Evolutionary conservation across 2,329 filamentous ascomycete genomes (phyloP), one percentile per base, ranked within the genome.

Genomic region (Pseudopyrenochaeta lycopersici): DNA sequence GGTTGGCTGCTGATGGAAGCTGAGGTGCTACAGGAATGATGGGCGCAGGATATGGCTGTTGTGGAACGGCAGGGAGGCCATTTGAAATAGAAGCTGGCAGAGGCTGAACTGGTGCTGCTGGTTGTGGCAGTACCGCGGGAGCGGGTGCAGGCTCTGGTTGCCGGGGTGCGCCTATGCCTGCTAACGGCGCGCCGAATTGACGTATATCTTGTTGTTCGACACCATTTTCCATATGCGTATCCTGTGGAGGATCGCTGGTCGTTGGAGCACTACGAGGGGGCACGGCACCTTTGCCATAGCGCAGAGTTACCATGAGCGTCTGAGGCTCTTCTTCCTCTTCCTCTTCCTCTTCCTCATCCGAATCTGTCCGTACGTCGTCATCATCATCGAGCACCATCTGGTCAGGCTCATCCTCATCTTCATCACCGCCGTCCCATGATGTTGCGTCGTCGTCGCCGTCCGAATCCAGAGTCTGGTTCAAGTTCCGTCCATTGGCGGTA

Each of bases 241-340:
- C 41, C n/a, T 39, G 41, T 12, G 15, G 38, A 42, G 31, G 1
- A 9, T 4, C 27, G 12, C 38, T 40, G 2, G 18, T 17, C 6
- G 51, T 39, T 15, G 33, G 29, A 23, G 40, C 31, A 30, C 38
- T 40, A 12, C 51, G 40, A 5, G 49, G 47, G 12, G 58, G 45
- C 10, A 44, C 50, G 21, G 57, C 40, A 12, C 56, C 58, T 53
- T 72, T 73, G 17, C 62, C 54, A 40, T 72, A 72, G 27, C 64
- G 63, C 21, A 97, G 81, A 72, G 90, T 93, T 51, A 97, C 89
- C 45, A 97, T 83, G 35, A 94, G 82, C 62, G 87, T 91, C 63
- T 82, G 81, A 10, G 69, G 64, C 32, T 75, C 69, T 4, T 60
- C 61, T 4, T 74, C 70, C n/a, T 72, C 69, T 1, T 56, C 74